Conservation (phyloP, 805 yeast species). For the Ogataea polymorpha region DNA sequence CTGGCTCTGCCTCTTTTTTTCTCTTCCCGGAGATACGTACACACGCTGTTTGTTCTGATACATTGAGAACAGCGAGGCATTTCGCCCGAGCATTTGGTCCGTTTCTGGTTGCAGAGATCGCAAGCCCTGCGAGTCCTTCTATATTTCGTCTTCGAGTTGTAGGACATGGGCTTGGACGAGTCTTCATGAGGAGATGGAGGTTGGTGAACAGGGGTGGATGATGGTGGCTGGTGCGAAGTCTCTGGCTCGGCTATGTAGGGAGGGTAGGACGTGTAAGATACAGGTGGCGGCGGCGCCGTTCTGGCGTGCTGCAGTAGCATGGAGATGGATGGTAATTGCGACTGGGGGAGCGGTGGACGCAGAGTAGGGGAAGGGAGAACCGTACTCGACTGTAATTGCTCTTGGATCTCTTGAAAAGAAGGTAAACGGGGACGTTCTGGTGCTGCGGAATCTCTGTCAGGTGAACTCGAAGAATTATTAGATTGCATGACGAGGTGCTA, state of each 20-base stretch:
- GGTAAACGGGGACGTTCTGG: slow-evolving; percentile 6
- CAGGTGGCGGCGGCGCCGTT: slow-evolving; percentile 1
- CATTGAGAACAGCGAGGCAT: slow-evolving; percentile 43
- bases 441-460: neutral
- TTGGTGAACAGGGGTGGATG: neutral
- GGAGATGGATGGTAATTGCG: slow-evolving; percentile 10
- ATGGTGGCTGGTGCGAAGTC: neutral
- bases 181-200: slow-evolving; percentile 6
- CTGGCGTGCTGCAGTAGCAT: slow-evolving; percentile 5
- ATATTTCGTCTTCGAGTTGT: slow-evolving; percentile 9
- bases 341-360: neutral
- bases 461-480: neutral
- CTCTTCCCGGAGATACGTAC: slow-evolving; percentile 42
- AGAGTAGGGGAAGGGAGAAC: slow-evolving; percentile 3
- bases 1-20: slow-evolving; percentile 47
- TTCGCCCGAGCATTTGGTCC: slow-evolving; percentile 48
- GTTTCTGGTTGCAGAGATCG: slow-evolving; percentile 43
- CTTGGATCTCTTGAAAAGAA: slow-evolving; percentile 8
- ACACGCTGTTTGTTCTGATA: slow-evolving; percentile 27
- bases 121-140: slow-evolving; percentile 39
- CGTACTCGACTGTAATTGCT: neutral
- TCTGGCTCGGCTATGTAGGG: slow-evolving; percentile 4
- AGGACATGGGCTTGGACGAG: neutral
- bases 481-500: slow-evolving; percentile 3
- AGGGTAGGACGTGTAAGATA: slow-evolving; percentile 5